These are phyloP conservation scores for Blechomonas ayalai DNA, from an alignment of 208 protist genomes.

Conservation along the genomic window DNA sequence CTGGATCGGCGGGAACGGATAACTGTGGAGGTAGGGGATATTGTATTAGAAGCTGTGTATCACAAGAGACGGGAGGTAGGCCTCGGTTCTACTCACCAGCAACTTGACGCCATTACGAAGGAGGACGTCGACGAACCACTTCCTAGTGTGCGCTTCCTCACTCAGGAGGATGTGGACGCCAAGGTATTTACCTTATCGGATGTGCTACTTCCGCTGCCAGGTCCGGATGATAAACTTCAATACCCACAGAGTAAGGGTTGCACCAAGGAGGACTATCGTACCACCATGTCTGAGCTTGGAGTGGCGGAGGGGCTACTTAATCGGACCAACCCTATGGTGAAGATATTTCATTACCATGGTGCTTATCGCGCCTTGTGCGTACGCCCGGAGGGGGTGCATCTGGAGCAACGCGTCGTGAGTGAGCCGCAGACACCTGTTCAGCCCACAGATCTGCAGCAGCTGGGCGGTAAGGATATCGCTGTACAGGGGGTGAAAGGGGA, in stretches of 20 bases:
- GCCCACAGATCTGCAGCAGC: slow-evolving; percentile 51
- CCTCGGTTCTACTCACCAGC: not conserved
- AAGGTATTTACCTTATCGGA: slow-evolving; percentile 64
- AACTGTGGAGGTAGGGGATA: slow-evolving; percentile 58
- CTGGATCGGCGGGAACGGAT: slow-evolving; percentile 33
- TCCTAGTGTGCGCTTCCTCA: slow-evolving; percentile 46
- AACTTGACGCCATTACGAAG: not conserved
- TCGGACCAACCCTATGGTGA: slow-evolving; percentile 34
- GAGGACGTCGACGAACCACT: slow-evolving; percentile 15
- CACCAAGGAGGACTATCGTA: slow-evolving; percentile 42
- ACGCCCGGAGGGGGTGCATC: slow-evolving; percentile 23
- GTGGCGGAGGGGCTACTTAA: slow-evolving; percentile 28
- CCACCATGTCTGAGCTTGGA: slow-evolving; percentile 15
- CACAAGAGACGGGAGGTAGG: slow-evolving; percentile 1
- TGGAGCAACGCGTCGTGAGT: slow-evolving; percentile 16
- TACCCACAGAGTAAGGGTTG: slow-evolving; percentile 58
- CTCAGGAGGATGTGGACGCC: slow-evolving; percentile 40
- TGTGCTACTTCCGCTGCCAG: slow-evolving; percentile 88
- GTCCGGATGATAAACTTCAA: slow-evolving; percentile 55
- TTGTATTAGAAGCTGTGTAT: slow-evolving; percentile 65
- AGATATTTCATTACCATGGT: slow-evolving; percentile 85
- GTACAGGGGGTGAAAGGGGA: slow-evolving; percentile 4
- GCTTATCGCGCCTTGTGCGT: slow-evolving; percentile 74
- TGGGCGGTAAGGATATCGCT: not conserved
- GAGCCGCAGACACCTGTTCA: slow-evolving; percentile 42